A percentile compares a stretch with the other conserved stretches of the same genome.
These are phyloP conservation scores for Barnettozyma californica DNA, from an alignment of 805 yeast species.

Conservation along the genomic window DNA sequence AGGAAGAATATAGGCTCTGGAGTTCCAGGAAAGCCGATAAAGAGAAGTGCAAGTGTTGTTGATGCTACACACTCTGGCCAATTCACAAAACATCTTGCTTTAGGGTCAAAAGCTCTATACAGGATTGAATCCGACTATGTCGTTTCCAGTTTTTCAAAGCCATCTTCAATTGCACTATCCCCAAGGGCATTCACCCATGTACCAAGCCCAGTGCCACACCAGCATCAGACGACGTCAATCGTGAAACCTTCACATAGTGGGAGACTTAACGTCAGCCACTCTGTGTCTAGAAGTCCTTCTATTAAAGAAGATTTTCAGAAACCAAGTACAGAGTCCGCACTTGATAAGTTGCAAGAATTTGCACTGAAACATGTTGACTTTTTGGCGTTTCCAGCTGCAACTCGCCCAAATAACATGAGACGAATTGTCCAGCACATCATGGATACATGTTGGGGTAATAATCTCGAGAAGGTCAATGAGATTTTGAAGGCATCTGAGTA, in stretches of 20 bases:
- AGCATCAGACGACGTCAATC: not conserved
- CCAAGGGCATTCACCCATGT: not conserved
- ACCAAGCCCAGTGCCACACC: conserved; percentile 1
- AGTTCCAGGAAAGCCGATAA: not conserved
- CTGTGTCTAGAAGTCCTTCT: conserved; percentile 2
- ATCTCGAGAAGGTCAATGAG: conserved; percentile 13
- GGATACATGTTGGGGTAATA: conserved; percentile 32
- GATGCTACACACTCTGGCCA: not conserved
- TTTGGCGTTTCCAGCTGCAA: conserved; percentile 28
- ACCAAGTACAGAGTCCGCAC: conserved; percentile 9
- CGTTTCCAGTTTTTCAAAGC: not conserved
- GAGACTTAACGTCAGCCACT: not conserved
- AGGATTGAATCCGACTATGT: conserved; percentile 4
- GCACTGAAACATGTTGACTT: conserved; percentile 29
- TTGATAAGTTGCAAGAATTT: conserved; percentile 23
- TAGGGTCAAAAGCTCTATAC: not conserved
- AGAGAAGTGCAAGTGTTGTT: conserved; percentile 2
- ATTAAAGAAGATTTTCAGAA: conserved; percentile 2
- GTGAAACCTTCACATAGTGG: not conserved
- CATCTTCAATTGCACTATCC: conserved; percentile 4
- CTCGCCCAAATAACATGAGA: conserved; percentile 28
- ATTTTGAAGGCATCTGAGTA: conserved; percentile 12
- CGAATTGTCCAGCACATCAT: conserved; percentile 32
- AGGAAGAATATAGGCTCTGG: conserved; percentile 3
- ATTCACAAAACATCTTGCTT: not conserved